Evolutionary conservation across 768 basidiomycete species (phyloP), one percentile per base, ranked within the genome.

Genomic region (Trametes gibbosa): DNA sequence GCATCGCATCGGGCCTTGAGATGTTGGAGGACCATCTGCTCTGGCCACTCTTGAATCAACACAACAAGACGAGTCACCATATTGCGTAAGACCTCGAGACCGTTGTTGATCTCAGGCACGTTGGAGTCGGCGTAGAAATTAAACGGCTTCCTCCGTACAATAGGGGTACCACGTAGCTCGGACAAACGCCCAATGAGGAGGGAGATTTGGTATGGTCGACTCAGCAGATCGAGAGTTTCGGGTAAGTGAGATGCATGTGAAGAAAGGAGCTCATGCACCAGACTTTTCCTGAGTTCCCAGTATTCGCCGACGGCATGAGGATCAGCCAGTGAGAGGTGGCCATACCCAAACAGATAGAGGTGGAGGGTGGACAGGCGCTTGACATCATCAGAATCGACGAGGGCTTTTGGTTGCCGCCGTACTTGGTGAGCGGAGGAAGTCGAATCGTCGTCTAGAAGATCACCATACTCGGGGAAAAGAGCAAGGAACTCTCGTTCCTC

Each of bases 21-120:
- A 69, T 96, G 87, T 27, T 89, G 90, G n/a, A 97, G 78, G 9
- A 98, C 92, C 89, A 95, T 94, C 71, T 99, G 97, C 63, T 98
- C 96, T 0, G 97, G 96, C 95, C 94, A 99, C 64, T 94, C 88
- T 60, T 77, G 73, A 24, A 88, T 79, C 19, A 97, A 77, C 2
- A 35, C 58, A 14, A 75, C 65, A 27, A 98, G 76, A 1, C 86
- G 83, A 3, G 56, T 56, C 46, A 76, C 76, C 19, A 96, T 77
- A 4, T 76, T 65, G 4, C 68, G 64, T 9, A 96, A 69, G 14
- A 88, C 69, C 0, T 68, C 69, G 3, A 82, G 74, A 0, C 81
- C 87, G 69, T 84, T 91, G 58, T 77, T 82, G 35, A 84, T 78
- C 71, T 97, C 90, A 3, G 72, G 74, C 29, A 90, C 74, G 67